Percentiles rank a stretch among this genome's conserved stretches.
phyloP scores from a whole-genome alignment of 306 rosid genomes.

The Vigna unguiculata region DNA sequence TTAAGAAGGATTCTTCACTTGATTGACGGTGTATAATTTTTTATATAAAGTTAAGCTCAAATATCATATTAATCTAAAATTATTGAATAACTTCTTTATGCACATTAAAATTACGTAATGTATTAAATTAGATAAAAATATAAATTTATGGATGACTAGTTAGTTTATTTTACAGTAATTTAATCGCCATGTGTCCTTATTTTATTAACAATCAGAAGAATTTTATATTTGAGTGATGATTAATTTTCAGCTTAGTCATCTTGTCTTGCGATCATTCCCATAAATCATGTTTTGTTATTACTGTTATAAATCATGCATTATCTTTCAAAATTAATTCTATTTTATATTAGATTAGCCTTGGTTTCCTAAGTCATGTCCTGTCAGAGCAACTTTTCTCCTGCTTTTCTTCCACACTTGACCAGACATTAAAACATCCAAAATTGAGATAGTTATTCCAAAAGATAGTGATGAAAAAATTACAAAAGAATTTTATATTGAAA shows the following conservation, averaged over 20 bases:
- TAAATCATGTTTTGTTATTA: neutral
- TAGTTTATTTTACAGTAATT: neutral
- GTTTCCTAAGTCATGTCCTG: neutral
- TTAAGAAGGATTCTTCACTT: too few relatives aligned
- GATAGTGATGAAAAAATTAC: too few relatives aligned
- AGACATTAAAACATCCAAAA: neutral
- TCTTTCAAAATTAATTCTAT: neutral
- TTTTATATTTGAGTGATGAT: neutral
- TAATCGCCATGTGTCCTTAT: neutral
- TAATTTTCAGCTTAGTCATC: neutral
- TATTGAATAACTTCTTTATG: too few relatives aligned
- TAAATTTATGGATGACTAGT: too few relatives aligned
- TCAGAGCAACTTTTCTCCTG: neutral
- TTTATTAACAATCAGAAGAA: neutral
- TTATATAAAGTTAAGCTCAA: too few relatives aligned
- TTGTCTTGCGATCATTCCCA: neutral
- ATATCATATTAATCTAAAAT: too few relatives aligned
- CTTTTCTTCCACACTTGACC: neutral
- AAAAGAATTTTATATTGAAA: too few relatives aligned
- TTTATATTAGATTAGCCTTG: neutral
- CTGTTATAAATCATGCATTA: neutral
- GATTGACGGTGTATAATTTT: too few relatives aligned
- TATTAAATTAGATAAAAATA: too few relatives aligned
- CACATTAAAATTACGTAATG: too few relatives aligned
- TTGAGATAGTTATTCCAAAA: neutral